phyloP scores from a whole-genome alignment of 192 early-diverging fungal genomes.

The Martensiomyces pterosporus region DNA sequence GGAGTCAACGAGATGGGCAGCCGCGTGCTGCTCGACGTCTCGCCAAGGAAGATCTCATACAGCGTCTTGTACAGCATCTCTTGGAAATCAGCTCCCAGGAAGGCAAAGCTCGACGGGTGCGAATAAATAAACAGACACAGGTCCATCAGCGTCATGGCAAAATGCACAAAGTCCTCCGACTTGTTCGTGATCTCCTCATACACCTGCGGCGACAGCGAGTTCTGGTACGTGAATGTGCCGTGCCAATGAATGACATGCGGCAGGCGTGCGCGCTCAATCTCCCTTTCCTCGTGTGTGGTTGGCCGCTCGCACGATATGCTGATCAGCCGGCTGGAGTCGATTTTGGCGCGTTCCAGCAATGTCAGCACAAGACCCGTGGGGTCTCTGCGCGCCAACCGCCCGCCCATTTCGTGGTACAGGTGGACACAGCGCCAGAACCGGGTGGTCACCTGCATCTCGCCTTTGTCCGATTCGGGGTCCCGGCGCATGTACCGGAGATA shows the following conservation, averaged over 20 bases:
- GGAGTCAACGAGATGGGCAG: conserved; percentile 39
- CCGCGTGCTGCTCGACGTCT: conserved; percentile 36
- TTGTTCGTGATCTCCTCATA: conserved; percentile 40
- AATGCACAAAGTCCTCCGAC: conserved; percentile 43
- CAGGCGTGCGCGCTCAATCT: conserved; percentile 19
- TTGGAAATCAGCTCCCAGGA: conserved; percentile 39
- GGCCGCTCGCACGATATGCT: conserved; percentile 45
- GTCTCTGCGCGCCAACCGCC: conserved; percentile 30
- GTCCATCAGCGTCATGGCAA: conserved; percentile 46
- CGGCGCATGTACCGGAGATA: conserved; percentile 41
- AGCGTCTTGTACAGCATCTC: conserved; percentile 50
- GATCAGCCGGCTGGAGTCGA: conserved; percentile 42
- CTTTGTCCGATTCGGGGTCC: conserved; percentile 20
- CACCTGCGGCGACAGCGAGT: conserved; percentile 45
- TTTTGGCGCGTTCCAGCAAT: conserved; percentile 36
- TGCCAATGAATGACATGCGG: conserved; percentile 46
- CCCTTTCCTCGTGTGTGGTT: conserved; percentile 26
- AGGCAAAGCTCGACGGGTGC: conserved; percentile 46
- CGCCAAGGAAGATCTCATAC: conserved; percentile 41
- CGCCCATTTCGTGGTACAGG: conserved; percentile 34
- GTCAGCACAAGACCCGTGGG: conserved; percentile 31
- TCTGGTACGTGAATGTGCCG: conserved; percentile 31
- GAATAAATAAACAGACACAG: conserved; percentile 49
- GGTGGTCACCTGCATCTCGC: conserved; percentile 38
- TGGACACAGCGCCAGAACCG: conserved; percentile 51